phyloP scores from a whole-genome alignment of 257 asterid species.

The Penstemon newberryi region DNA sequence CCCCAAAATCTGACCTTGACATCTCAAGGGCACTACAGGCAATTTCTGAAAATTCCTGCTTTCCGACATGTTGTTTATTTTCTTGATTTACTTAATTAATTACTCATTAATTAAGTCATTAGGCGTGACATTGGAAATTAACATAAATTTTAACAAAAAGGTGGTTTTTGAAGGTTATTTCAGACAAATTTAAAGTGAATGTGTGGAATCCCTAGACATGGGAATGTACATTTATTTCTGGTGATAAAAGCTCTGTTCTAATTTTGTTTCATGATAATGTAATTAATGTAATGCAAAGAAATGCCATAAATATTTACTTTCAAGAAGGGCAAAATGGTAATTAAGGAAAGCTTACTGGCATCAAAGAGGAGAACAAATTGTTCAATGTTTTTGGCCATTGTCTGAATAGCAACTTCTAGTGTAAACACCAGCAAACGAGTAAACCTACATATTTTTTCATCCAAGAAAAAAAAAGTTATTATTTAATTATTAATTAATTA shows the following conservation, averaged over 20 bases:
- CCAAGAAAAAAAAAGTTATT: background rate
- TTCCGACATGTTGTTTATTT: slow-evolving; percentile 40
- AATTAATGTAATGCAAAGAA: background rate
- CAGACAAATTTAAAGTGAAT: slow-evolving; percentile 38
- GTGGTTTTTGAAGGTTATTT: slow-evolving; percentile 39
- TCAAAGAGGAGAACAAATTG: slow-evolving; percentile 82
- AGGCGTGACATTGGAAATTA: slow-evolving; percentile 74
- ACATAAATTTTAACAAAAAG: slow-evolving; percentile 41
- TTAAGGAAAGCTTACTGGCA: slow-evolving; percentile 62
- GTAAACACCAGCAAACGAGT: slow-evolving; percentile 81
- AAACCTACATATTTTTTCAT: slow-evolving; percentile 42
- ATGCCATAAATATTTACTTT: background rate
- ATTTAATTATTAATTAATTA: background rate
- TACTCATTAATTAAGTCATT: slow-evolving; percentile 37
- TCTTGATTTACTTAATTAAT: slow-evolving; percentile 33
- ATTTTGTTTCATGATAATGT: slow-evolving; percentile 39
- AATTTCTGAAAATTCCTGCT: slow-evolving; percentile 41
- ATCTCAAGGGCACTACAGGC: slow-evolving; percentile 66
- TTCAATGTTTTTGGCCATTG: slow-evolving; percentile 73
- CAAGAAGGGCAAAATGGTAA: background rate
- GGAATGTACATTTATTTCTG: slow-evolving; percentile 49
- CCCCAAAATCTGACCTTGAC: slow-evolving; percentile 43
- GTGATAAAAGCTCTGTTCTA: slow-evolving; percentile 50
- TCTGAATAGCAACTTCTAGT: slow-evolving; percentile 89
- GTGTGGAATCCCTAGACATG: slow-evolving; percentile 49